Base-by-base conservation (phyloP, 225 moss, liverwort and hornwort species). In the Polytrichum formosum region DNA sequence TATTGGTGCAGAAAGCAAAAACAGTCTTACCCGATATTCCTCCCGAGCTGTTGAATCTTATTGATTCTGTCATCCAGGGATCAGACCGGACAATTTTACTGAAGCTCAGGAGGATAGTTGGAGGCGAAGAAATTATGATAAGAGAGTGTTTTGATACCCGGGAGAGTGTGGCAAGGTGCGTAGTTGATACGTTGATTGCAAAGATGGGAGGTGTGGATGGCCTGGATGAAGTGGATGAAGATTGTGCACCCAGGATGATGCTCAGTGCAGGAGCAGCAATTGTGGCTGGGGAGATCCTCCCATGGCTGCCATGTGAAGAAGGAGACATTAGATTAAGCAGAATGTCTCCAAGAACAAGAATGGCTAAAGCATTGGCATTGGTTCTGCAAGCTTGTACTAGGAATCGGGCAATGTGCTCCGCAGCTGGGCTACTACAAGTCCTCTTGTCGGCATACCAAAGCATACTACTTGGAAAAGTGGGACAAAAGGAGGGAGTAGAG, bases 341-440 rank as follows among this genome's bases (percentile, higher is more conserved):
- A 46, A 80, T 88, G 78, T 87, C 91, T 60, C 79, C 89, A 53
- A 82, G 90, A 72, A 92, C 92, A 18, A 89, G 88, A 73, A 92
- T 94, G 88, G 87, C 90, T 21, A 92, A 89, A 72, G 94, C 90
- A 61, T 82, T 94, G 77, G 87, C 90, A 58, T 78, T 87, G 60
- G 85, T 94, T 56, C 71, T 94, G 68, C 94, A 94, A 78, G 90
- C 92, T 53, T 92, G 94, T 73, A 92, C 94, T 33, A 83, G 94
- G 71, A 94, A 94, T 71, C 90, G 94, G 70, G 89, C 90, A 62
- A 94, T 94, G 94, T 94, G 94, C 75, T 90, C 94, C 7, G 90
- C 94, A 75, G 92, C 92, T 54, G 90, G 90, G 62, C 87, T 94
- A 54, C 63, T 94, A 65, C 92, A 85, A 61, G 90, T 89, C 72